Evolutionary conservation across 306 rosid species (phyloP).

Genomic region (Senna tora): DNA sequence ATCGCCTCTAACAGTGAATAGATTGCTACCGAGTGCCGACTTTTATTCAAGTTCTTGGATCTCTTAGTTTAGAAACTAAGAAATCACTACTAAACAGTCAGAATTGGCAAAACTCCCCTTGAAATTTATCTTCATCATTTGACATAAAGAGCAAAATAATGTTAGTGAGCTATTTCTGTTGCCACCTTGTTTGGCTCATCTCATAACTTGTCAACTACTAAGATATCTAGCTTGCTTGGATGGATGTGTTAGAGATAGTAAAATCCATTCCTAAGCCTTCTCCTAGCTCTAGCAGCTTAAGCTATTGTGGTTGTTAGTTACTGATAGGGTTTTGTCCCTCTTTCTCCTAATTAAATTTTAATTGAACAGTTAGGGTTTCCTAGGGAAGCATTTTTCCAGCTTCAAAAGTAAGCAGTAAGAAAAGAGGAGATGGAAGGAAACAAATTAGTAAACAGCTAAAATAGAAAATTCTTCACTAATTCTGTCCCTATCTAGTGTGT

Average conservation of each 20-base stretch:
- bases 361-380: too few relatives aligned
- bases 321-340: not conserved
- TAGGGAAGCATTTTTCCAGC: not conserved
- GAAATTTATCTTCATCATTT: not conserved
- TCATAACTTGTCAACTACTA: not conserved
- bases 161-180: not conserved
- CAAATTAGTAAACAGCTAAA: too few relatives aligned
- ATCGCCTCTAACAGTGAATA: not conserved
- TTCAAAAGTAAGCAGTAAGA: not conserved
- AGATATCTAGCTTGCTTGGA: not conserved
- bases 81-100: not conserved
- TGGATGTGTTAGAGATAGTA: not conserved
- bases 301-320: conserved; percentile 1
- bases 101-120: conserved; percentile 20
- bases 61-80: not conserved
- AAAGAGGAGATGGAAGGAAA: not conserved
- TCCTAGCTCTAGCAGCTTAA: not conserved
- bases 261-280: not conserved
- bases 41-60: not conserved
- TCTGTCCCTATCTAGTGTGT: too few relatives aligned
- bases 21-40: not conserved
- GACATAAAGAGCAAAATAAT: conserved; percentile 12
- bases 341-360: not conserved
- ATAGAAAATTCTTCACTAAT: too few relatives aligned
- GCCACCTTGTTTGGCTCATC: conserved; percentile 7